Conservation (phyloP, 2,329 filamentous ascomycete species). For the Drechslerella dactyloides region DNA sequence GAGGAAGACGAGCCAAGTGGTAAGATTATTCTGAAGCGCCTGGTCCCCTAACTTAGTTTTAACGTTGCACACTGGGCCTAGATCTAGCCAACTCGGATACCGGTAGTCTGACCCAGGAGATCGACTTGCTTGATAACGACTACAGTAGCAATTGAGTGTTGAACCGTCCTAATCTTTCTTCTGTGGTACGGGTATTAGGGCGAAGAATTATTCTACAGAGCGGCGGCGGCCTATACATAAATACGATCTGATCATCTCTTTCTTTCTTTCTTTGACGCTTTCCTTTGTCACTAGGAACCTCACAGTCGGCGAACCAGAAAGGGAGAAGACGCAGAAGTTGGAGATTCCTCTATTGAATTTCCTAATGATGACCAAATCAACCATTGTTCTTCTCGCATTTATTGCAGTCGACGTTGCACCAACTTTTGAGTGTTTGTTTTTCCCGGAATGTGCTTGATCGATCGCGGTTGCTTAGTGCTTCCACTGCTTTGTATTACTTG, state of each 20-base stretch:
- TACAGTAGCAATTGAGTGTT: slow-evolving; percentile 43
- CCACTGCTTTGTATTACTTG: neutral
- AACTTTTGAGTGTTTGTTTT: neutral
- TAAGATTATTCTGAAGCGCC: slow-evolving; percentile 17
- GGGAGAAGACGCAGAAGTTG: neutral
- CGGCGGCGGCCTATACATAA: neutral
- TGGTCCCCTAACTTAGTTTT: slow-evolving; percentile 6
- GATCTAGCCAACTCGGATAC: slow-evolving; percentile 50
- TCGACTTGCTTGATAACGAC: slow-evolving; percentile 48
- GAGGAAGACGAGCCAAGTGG: slow-evolving; percentile 49
- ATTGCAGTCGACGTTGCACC: neutral
- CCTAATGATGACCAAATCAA: neutral
- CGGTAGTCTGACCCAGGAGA: slow-evolving; percentile 48
- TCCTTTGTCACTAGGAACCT: neutral
- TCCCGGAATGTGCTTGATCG: neutral
- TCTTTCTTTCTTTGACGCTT: no score
- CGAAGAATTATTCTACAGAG: neutral
- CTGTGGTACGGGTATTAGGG: no score
- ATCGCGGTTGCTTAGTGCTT: neutral
- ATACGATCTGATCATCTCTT: neutral
- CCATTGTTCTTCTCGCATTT: neutral
- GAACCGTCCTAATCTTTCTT: neutral
- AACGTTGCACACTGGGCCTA: slow-evolving; percentile 15
- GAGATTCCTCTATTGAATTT: neutral
- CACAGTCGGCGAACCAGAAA: neutral